Percentiles rank a stretch among this genome's conserved stretches.
Evolutionary conservation across 1,284 basidiomycete genomes (phyloP).

Genomic region (Austroboletus niveus): DNA sequence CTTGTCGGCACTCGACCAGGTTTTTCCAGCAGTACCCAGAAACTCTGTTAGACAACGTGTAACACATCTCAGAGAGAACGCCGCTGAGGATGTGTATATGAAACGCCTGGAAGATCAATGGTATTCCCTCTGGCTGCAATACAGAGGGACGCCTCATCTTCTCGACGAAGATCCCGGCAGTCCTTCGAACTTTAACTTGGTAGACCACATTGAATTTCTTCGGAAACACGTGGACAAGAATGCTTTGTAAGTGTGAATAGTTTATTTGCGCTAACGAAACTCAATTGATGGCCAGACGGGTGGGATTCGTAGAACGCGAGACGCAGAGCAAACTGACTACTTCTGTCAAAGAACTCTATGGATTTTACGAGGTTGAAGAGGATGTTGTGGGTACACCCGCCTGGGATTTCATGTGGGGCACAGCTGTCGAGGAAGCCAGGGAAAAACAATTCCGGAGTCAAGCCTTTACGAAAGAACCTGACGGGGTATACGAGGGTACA

Average conservation of each 20-base stretch:
- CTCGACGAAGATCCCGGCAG: slow-evolving; percentile 71
- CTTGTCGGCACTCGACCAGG: slow-evolving; percentile 70
- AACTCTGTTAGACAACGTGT: slow-evolving; percentile 69
- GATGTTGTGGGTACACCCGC: slow-evolving; percentile 41
- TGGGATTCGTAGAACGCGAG: slow-evolving; percentile 51
- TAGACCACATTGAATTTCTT: slow-evolving; percentile 76
- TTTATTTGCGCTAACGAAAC: not conserved
- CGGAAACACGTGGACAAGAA: slow-evolving; percentile 82
- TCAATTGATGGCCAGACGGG: slow-evolving; percentile 42
- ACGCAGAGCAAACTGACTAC: slow-evolving; percentile 42
- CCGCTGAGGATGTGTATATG: slow-evolving; percentile 73
- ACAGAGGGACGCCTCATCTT: slow-evolving; percentile 65
- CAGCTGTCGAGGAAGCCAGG: slow-evolving; percentile 66
- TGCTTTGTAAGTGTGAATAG: slow-evolving; percentile 61
- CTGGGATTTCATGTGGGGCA: slow-evolving; percentile 76
- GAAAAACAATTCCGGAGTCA: slow-evolving; percentile 65
- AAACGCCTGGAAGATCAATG: slow-evolving; percentile 80
- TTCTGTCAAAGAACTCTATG: slow-evolving; percentile 46
- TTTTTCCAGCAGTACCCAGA: slow-evolving; percentile 71
- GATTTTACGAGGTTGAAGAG: slow-evolving; percentile 50
- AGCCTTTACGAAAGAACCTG: slow-evolving; percentile 50
- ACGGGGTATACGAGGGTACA: slow-evolving; percentile 36
- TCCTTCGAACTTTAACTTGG: slow-evolving; percentile 72
- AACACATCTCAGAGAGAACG: slow-evolving; percentile 54
- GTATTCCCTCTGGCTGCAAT: slow-evolving; percentile 71